phyloP scores from a whole-genome alignment of 441 rosid species.

The Euphorbia schlechtendalii region DNA sequence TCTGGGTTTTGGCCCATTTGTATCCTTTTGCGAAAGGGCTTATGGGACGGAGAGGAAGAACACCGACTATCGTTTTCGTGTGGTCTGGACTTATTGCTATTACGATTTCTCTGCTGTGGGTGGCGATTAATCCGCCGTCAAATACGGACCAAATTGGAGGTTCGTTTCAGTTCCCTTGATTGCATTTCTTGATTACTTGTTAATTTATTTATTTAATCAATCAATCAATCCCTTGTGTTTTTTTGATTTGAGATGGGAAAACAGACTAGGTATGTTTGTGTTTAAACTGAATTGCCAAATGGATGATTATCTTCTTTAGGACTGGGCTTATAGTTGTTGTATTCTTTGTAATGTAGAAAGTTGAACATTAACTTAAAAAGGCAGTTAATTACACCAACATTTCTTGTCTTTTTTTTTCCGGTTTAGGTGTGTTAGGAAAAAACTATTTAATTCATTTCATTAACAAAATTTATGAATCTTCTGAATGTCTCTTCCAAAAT shows the following conservation, averaged over 20 bases:
- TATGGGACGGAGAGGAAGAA: slow-evolving; percentile 90
- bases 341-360: slow-evolving; percentile 17
- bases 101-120: slow-evolving; percentile 95
- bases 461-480: too few relatives aligned
- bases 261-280: slow-evolving; percentile 14
- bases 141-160: slow-evolving; percentile 71
- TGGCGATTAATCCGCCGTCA: slow-evolving; percentile 79
- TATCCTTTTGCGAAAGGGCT: slow-evolving; percentile 89
- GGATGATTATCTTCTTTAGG: slow-evolving; percentile 1
- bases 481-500: too few relatives aligned
- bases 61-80: slow-evolving; percentile 88
- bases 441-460: too few relatives aligned
- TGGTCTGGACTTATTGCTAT: slow-evolving; percentile 92
- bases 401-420: too few relatives aligned
- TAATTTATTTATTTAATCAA: slow-evolving; percentile 4
- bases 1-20: slow-evolving; percentile 90
- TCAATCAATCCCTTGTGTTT: slow-evolving; percentile 26
- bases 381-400: too few relatives aligned
- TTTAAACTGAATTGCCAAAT: slow-evolving; percentile 1
- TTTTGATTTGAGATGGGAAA: slow-evolving; percentile 12
- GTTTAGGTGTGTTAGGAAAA: too few relatives aligned
- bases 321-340: neutral
- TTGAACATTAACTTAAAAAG: slow-evolving; percentile 8
- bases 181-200: slow-evolving; percentile 17
- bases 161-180: slow-evolving; percentile 79